phyloP scores from a whole-genome alignment of 2,329 filamentous ascomycete species.

The Drechslerella coelobrocha region DNA sequence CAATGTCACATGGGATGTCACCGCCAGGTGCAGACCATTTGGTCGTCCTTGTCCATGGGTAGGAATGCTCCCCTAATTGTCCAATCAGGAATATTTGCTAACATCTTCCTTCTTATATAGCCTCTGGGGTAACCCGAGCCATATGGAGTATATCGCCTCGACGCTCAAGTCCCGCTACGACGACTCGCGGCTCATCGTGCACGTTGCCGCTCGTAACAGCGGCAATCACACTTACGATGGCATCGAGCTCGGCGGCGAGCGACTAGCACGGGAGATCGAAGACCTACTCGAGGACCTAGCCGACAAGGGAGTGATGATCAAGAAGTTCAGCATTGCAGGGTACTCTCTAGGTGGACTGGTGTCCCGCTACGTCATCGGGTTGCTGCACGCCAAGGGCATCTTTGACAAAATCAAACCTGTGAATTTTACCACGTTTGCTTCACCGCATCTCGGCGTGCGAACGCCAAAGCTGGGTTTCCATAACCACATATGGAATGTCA shows the following conservation, averaged over 20 bases:
- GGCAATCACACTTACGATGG: conserved; percentile 76
- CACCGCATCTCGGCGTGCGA: conserved; percentile 79
- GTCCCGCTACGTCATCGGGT: conserved; percentile 81
- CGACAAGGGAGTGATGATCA: conserved; percentile 72
- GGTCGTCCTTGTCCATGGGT: conserved; percentile 78
- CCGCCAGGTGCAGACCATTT: conserved; percentile 69
- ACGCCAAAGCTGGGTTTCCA: conserved; percentile 71
- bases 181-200: conserved; percentile 71
- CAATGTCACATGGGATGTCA: conserved; percentile 28
- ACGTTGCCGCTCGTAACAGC: conserved; percentile 75
- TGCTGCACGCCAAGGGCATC: conserved; percentile 80
- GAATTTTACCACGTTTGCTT: conserved; percentile 94
- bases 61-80: conserved; percentile 57
- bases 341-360: conserved; percentile 84
- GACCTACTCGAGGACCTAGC: conserved; percentile 67
- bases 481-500: conserved; percentile 77
- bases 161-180: conserved; percentile 68
- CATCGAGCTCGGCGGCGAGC: conserved; percentile 72
- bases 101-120: conserved; percentile 58
- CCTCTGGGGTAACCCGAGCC: conserved; percentile 79
- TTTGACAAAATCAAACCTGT: conserved; percentile 81
- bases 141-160: conserved; percentile 73
- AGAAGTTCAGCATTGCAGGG: conserved; percentile 82
- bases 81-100: conserved; percentile 8
- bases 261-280: conserved; percentile 72